Base-by-base conservation (phyloP, 202 grass and related monocot species). In the Bolboschoenoplectus hybrid region DNA sequence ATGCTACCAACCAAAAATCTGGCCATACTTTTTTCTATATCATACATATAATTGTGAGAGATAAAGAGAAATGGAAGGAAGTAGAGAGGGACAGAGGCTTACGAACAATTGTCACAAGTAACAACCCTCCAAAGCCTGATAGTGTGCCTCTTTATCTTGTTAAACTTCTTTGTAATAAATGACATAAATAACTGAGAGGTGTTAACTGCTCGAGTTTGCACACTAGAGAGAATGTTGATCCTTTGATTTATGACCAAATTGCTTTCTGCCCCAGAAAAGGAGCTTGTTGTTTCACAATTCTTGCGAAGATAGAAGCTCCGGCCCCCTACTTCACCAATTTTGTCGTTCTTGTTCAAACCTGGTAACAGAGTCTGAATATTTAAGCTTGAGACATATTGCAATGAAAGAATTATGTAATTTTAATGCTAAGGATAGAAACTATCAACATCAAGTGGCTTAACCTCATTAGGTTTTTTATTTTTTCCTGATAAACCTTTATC, bases 261-360 rank as follows among this genome's bases (percentile, higher is more conserved):
- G 39, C 51, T 43, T 53, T 77, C 82, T 7, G 62, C 82, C 66
- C 76, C 85, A 35, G 77, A 84, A 61, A 80, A 64, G 61, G 91
- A 74, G 26, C 61, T 38, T 51, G 78, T 92, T 16, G 5, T 72
- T 85, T 64, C 53, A 51, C 40, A 83, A 17, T 86, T 93, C 80
- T 89, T 97, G 43, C 89, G 92, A 63, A 97, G 87, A 86, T 97
- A 97, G 66, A 97, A 97, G 13, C 80, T 95, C 83, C 95, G 87
- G 13, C 89, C 88, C 4, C 95, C 95, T 0, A 93, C 88, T 19
- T 97, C 88, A 79, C 95, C 84, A 82, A 97, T 97, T 60, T 88
- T 97, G 43, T 93, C 93, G 56, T 78, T 91, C 57, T 97, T 97
- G 81, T 89, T 89, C 77, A 95, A 82, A 89, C 93, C 95, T 97